A percentile compares a stretch with the other conserved stretches of the same genome.
phyloP scores from a whole-genome alignment of 2,329 filamentous ascomycete species.

The Periglandula ipomoeae region DNA sequence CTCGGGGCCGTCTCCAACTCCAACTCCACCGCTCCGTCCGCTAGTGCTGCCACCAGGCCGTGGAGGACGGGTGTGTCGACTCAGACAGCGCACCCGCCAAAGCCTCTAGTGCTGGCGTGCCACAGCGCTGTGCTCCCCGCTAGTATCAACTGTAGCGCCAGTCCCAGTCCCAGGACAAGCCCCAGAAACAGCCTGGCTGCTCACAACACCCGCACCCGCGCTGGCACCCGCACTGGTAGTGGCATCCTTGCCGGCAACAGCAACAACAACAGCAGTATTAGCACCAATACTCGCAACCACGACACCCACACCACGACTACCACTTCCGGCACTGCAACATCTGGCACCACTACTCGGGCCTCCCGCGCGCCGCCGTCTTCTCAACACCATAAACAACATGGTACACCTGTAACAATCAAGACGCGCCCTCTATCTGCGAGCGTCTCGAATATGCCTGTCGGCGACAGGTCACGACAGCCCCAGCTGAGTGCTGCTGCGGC shows the following conservation, averaged over 20 bases:
- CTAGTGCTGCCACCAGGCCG: background rate
- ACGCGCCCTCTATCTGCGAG: conserved; percentile 9
- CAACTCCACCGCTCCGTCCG: background rate
- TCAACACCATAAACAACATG: conserved; percentile 7
- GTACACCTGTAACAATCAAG: background rate
- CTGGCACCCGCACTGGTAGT: no score
- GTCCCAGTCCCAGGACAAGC: background rate
- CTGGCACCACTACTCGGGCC: no score
- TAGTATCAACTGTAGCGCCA: background rate
- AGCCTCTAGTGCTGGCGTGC: background rate
- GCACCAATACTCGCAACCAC: background rate
- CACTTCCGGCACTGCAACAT: background rate
- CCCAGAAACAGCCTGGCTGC: no score
- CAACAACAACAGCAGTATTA: no score
- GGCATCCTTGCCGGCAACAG: no score
- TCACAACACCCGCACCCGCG: no score
- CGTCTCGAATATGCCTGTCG: conserved; percentile 33
- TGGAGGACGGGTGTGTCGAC: background rate
- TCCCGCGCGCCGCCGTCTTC: conserved; percentile 1
- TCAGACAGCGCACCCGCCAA: background rate
- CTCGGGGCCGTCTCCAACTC: background rate
- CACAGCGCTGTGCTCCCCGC: background rate
- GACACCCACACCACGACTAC: background rate
- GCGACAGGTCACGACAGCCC: conserved; percentile 56
- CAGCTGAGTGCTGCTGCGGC: conserved; percentile 54